Evolutionary conservation across 495 filamentous ascomycete genomes (phyloP), one percentile per base, ranked within the genome.

Genomic region (Corynascus novoguineensis): DNA sequence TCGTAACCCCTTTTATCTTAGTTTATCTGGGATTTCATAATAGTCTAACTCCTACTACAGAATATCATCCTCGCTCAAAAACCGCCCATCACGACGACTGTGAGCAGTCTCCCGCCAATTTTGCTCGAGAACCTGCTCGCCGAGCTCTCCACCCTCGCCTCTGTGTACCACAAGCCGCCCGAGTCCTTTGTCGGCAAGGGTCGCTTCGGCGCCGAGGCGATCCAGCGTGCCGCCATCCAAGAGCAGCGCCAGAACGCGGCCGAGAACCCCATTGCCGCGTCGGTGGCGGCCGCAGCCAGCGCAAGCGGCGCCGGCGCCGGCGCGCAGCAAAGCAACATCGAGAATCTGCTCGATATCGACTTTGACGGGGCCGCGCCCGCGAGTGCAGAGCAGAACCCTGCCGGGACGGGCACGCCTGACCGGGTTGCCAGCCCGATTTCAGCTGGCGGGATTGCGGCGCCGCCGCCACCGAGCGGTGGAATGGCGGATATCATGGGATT

Each of bases 151-250:
- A 96, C 95, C 12, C 83, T 98, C 21, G 90, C 93, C 2, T 97
- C 92, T 12, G 93, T 98, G n/a, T 98, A 98, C 73, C 93, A 97
- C 80, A 97, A 96, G 74, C 92, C 92, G 15, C 90, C 93, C 35
- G 90, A 93, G 75, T 90, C 90, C 5, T 97, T 98, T 75, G 86
- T 97, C 54, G 95, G 93, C 62, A 89, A 95, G 67, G 93, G 93
- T 55, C 84, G 92, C 27, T 96, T 89, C 62, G 92, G 92, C 50
- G 91, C 92, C 38, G 92, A 96, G 66, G 92, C 89, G 50, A 90
- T 97, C 64, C 93, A 97, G 72, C 86, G 86, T 62, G 90, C 92
- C 38, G 93, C 93, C 57, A 97, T 98, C 62, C 92, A 96, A 79
- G 92, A 95, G 76, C 89, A 95, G 78, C 81, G 87, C 56, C 83